A percentile compares a stretch with the other conserved stretches of the same genome.
Evolutionary conservation across 2,329 filamentous ascomycete genomes (phyloP).

Genomic region (Sporothrix humicola): DNA sequence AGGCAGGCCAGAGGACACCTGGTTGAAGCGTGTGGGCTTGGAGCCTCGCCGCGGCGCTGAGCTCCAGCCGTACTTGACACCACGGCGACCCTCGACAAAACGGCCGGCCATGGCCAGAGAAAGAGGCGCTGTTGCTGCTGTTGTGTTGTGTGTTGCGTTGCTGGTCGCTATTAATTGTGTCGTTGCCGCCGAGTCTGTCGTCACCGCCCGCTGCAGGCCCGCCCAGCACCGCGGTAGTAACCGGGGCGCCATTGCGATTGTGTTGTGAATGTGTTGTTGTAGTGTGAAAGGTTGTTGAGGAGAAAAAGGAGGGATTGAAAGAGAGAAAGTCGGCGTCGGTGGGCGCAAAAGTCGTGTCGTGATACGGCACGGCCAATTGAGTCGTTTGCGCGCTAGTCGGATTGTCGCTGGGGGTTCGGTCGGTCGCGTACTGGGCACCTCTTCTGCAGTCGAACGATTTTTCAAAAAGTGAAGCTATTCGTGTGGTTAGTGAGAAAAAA

Average conservation of each 20-base stretch:
- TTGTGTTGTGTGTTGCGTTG: no score
- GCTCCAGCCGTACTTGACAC: conserved; percentile 66
- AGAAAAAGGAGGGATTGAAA: not conserved
- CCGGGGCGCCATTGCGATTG: conserved; percentile 44
- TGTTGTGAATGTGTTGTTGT: conserved; percentile 4
- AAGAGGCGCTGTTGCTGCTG: not conserved
- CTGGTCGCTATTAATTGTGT: not conserved
- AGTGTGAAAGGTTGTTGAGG: not conserved
- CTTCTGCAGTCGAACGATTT: conserved; percentile 13
- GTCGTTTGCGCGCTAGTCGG: conserved; percentile 20
- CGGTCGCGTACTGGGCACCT: conserved; percentile 22
- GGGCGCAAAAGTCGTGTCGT: not conserved
- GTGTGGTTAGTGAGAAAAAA: conserved; percentile 30
- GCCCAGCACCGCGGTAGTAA: conserved; percentile 44
- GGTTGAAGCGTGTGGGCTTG: conserved; percentile 67
- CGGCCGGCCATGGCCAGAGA: conserved; percentile 8
- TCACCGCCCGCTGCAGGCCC: conserved; percentile 34
- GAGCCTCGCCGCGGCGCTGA: conserved; percentile 54
- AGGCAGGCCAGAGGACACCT: conserved; percentile 61
- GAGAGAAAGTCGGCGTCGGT: not conserved
- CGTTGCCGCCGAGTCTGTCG: not conserved
- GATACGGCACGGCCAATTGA: conserved; percentile 4
- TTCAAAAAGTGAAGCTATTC: conserved; percentile 28
- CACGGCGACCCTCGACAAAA: conserved; percentile 46
- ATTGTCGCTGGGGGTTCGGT: not conserved